phyloP scores from a whole-genome alignment of 1,139 yeast species.

The Lodderomyces margitis region DNA sequence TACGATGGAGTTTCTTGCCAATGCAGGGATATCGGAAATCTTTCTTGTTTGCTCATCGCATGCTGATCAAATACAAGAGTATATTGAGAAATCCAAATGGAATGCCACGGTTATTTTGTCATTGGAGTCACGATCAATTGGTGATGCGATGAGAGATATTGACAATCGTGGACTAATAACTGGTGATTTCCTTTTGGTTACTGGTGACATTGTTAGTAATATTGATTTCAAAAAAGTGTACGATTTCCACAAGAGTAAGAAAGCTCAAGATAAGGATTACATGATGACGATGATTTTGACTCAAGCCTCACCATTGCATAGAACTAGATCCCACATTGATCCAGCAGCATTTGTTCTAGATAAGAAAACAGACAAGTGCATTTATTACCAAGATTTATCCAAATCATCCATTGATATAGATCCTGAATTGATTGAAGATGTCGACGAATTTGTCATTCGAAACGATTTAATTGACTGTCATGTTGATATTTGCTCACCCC shows the following conservation, averaged over 20 bases:
- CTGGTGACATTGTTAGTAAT: conserved; percentile 94
- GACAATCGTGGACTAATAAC: conserved; percentile 87
- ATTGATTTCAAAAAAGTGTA: conserved; percentile 74
- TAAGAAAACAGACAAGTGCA: conserved; percentile 67
- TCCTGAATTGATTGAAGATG: conserved; percentile 77
- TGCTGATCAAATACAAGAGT: conserved; percentile 81
- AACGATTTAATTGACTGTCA: conserved; percentile 96
- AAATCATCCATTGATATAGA: conserved; percentile 66
- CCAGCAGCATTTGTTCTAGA: conserved; percentile 87
- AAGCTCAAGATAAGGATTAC: conserved; percentile 77
- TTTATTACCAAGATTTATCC: conserved; percentile 78
- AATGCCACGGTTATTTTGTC: conserved; percentile 76
- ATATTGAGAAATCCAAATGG: conserved; percentile 87
- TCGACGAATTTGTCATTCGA: conserved; percentile 68
- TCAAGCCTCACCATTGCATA: conserved; percentile 81
- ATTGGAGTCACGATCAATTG: conserved; percentile 88
- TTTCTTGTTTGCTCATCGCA: conserved; percentile 87
- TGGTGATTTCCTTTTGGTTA: conserved; percentile 83
- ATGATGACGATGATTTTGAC: conserved; percentile 92
- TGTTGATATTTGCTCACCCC: conserved; percentile 92
- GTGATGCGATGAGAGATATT: conserved; percentile 95
- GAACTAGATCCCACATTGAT: conserved; percentile 74
- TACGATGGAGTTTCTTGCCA: conserved; percentile 89
- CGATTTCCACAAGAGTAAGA: conserved; percentile 70
- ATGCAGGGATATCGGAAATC: conserved; percentile 87